Percentiles rank a stretch among this genome's conserved stretches.
phyloP scores from a whole-genome alignment of 495 filamentous ascomycete genomes.

The Penicillium odoratum region DNA sequence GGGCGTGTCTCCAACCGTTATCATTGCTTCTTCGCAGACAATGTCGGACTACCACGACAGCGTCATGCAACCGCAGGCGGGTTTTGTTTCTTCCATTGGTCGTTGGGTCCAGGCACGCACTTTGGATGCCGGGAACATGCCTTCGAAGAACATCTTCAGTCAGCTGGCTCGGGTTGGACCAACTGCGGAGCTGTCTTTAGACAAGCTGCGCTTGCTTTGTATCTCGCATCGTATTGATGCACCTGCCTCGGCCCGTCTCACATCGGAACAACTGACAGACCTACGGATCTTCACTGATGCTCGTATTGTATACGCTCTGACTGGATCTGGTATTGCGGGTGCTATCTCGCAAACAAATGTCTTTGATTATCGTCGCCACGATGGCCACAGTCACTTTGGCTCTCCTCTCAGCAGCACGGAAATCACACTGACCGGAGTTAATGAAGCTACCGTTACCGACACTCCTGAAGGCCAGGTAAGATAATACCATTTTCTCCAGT shows the following conservation, averaged over 20 bases:
- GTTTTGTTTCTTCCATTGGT: conserved; percentile 54
- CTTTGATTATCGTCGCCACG: conserved; percentile 77
- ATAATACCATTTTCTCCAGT: neutral
- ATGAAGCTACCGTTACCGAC: conserved; percentile 60
- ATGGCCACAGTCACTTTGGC: conserved; percentile 71
- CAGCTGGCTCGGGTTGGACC: conserved; percentile 58
- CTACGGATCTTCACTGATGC: conserved; percentile 77
- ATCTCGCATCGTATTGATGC: conserved; percentile 41
- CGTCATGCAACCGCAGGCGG: conserved; percentile 49
- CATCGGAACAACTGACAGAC: conserved; percentile 68
- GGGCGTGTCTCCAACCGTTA: conserved; percentile 75
- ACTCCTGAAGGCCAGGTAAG: conserved; percentile 62
- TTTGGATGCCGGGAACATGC: conserved; percentile 69
- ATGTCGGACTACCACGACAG: conserved; percentile 64
- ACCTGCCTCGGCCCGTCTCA: conserved; percentile 47
- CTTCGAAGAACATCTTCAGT: conserved; percentile 43
- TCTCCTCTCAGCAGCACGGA: conserved; percentile 78
- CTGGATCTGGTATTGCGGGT: conserved; percentile 78
- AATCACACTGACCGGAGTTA: conserved; percentile 59
- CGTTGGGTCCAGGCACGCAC: conserved; percentile 69
- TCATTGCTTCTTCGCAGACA: conserved; percentile 75
- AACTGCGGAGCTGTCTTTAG: conserved; percentile 61
- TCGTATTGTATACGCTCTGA: conserved; percentile 81
- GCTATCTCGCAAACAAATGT: conserved; percentile 80
- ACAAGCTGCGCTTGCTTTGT: conserved; percentile 63